phyloP scores from a whole-genome alignment of 2,329 filamentous ascomycete species.

The Ophiocordyceps camponoti-leonardi region DNA sequence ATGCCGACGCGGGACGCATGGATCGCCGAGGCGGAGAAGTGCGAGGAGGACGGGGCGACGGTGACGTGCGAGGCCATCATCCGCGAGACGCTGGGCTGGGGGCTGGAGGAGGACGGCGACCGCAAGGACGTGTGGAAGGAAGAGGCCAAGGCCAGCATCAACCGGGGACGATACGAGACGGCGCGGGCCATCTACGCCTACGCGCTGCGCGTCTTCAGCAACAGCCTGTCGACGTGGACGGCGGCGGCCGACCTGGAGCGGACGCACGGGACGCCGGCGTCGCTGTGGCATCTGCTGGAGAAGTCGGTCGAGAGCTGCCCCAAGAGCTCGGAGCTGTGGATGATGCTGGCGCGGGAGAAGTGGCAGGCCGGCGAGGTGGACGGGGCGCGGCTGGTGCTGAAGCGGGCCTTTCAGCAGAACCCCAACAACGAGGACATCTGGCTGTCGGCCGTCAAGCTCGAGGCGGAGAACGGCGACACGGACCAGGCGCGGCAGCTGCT shows the following conservation, averaged over 20 bases:
- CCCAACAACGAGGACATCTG: conserved; percentile 97
- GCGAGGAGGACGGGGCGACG: conserved; percentile 77
- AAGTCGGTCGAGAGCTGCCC: conserved; percentile 91
- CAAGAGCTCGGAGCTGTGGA: conserved; percentile 80
- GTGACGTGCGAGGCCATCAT: conserved; percentile 83
- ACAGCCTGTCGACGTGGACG: conserved; percentile 75
- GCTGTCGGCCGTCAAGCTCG: conserved; percentile 88
- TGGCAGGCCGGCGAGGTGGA: conserved; percentile 80
- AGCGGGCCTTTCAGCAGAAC: conserved; percentile 82
- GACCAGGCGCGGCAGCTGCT: conserved; percentile 72
- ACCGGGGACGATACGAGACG: conserved; percentile 70
- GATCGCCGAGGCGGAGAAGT: conserved; percentile 88
- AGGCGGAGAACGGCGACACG: conserved; percentile 73
- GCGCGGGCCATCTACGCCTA: conserved; percentile 89
- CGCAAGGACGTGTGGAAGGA: conserved; percentile 93
- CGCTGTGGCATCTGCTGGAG: conserved; percentile 70
- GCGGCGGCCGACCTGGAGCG: conserved; percentile 84
- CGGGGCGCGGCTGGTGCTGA: conserved; percentile 71
- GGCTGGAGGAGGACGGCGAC: conserved; percentile 89
- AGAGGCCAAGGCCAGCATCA: conserved; percentile 70
- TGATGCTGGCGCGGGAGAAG: conserved; percentile 89
- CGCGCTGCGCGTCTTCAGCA: conserved; percentile 74
- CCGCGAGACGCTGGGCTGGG: conserved; percentile 81
- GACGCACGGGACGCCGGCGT: conserved; percentile 70
- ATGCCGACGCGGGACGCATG: conserved; percentile 97